phyloP scores from a whole-genome alignment of 306 rosid species.

The Heteromeles arbutifolia region DNA sequence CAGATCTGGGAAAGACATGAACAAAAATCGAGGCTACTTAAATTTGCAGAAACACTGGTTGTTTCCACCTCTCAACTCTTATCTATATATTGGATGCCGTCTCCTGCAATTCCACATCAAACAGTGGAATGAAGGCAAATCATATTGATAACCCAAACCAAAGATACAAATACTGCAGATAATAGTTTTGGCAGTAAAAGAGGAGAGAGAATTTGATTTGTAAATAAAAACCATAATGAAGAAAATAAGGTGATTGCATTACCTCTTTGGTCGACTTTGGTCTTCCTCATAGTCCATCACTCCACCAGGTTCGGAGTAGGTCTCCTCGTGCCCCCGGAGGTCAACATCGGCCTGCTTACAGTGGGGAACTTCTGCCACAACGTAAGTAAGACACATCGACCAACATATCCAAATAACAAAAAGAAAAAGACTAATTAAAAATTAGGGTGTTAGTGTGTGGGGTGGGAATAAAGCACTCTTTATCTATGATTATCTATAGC shows the following conservation, averaged over 20 bases:
- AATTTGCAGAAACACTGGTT: slow-evolving; percentile 39
- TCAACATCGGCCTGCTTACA: slow-evolving; percentile 96
- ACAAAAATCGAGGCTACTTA: slow-evolving; percentile 57
- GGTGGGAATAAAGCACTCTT: not conserved
- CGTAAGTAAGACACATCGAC: slow-evolving; percentile 99
- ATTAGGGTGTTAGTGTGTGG: not conserved
- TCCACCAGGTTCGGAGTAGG: slow-evolving; percentile 98
- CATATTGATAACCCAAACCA: not conserved
- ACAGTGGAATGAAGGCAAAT: not conserved
- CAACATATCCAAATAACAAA: slow-evolving; percentile 48
- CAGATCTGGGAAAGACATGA: slow-evolving; percentile 35
- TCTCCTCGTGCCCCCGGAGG: slow-evolving; percentile 98
- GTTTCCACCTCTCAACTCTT: slow-evolving; percentile 29
- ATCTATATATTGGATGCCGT: slow-evolving; percentile 75
- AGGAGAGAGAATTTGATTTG: not conserved
- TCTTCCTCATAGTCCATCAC: slow-evolving; percentile 99
- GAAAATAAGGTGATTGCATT: slow-evolving; percentile 4
- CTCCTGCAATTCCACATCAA: slow-evolving; percentile 58
- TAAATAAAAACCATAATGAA: not conserved
- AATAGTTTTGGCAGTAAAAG: not conserved
- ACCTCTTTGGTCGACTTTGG: slow-evolving; percentile 96
- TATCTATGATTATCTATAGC: not conserved
- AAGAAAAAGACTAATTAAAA: slow-evolving; percentile 7
- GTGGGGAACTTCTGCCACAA: slow-evolving; percentile 99
- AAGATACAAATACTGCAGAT: not conserved